Percentiles rank a stretch among this genome's conserved stretches.
Conservation (phyloP, 768 basidiomycete species). For the Psilocybe azurescens region DNA sequence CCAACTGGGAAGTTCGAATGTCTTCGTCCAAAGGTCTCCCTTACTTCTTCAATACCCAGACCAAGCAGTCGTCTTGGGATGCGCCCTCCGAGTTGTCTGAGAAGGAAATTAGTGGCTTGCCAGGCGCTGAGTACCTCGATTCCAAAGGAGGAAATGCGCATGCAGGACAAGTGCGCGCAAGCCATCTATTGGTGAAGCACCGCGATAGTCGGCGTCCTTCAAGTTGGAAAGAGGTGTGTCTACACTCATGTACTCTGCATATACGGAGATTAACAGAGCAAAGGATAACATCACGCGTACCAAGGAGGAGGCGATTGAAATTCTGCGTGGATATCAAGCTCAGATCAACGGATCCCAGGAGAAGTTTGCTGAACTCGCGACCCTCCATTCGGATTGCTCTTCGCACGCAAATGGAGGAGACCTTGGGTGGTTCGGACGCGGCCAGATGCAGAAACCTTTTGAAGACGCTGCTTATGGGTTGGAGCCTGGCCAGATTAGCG, state of each 20-base stretch:
- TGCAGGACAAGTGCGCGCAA: slow-evolving; percentile 80
- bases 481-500: slow-evolving; percentile 77
- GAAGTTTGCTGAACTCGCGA: slow-evolving; percentile 81
- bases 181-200: slow-evolving; percentile 95
- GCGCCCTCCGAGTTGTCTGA: slow-evolving; percentile 63
- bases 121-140: slow-evolving; percentile 65
- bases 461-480: slow-evolving; percentile 86
- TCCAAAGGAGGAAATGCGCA: slow-evolving; percentile 21
- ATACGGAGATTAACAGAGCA: not conserved
- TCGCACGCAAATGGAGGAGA: slow-evolving; percentile 86
- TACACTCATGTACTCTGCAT: slow-evolving; percentile 11
- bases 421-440: slow-evolving; percentile 82
- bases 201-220: slow-evolving; percentile 75
- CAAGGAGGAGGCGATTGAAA: slow-evolving; percentile 88
- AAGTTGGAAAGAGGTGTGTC: slow-evolving; percentile 82
- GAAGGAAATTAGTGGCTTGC: slow-evolving; percentile 64
- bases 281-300: slow-evolving; percentile 82
- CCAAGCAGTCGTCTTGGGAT: slow-evolving; percentile 82
- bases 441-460: slow-evolving; percentile 98
- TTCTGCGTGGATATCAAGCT: slow-evolving; percentile 66
- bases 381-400: slow-evolving; percentile 85
- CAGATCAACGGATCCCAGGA: slow-evolving; percentile 61
- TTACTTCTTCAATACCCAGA: slow-evolving; percentile 86
- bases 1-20: slow-evolving; percentile 85
- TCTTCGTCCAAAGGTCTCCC: slow-evolving; percentile 78